These are phyloP conservation scores for Mucor plumbeus DNA, from an alignment of 371 early-diverging fungal genomes.

Conservation along the genomic window DNA sequence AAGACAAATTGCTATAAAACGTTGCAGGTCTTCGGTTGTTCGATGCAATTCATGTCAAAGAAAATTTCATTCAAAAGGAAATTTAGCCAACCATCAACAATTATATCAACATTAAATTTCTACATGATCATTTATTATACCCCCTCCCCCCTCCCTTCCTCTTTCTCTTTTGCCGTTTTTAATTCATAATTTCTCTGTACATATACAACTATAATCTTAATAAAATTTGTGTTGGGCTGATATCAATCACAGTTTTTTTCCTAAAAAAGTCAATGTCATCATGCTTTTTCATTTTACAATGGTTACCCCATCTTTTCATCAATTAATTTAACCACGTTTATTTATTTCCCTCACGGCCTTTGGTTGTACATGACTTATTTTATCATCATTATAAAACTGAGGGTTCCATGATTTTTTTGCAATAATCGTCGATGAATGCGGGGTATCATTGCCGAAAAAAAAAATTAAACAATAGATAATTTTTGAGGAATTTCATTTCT, in stretches of 20 bases:
- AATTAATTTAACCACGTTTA: slow-evolving; percentile 6
- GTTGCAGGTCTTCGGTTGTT: slow-evolving; percentile 19
- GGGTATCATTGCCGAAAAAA: not conserved
- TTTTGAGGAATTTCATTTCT: too few species aligned
- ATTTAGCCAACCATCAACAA: slow-evolving; percentile 48
- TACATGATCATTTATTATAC: not conserved
- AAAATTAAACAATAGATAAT: too few species aligned
- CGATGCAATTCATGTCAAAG: slow-evolving; percentile 41
- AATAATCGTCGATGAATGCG: not conserved
- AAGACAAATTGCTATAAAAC: slow-evolving; percentile 5
- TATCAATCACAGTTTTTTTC: not conserved
- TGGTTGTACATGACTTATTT: not conserved
- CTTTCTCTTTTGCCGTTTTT: not conserved
- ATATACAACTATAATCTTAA: not conserved
- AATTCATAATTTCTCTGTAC: not conserved
- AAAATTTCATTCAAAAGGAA: slow-evolving; percentile 48
- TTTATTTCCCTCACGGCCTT: not conserved
- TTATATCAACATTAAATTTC: slow-evolving; percentile 39
- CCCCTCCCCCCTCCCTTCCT: not conserved
- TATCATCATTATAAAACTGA: not conserved
- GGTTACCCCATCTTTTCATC: not conserved
- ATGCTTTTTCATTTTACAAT: not conserved
- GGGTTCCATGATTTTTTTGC: not conserved
- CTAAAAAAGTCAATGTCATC: slow-evolving; percentile 1
- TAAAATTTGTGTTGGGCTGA: not conserved